Evolutionary conservation across 495 filamentous ascomycete species (phyloP).

Genomic region (Umbilicaria muhlenbergii): DNA sequence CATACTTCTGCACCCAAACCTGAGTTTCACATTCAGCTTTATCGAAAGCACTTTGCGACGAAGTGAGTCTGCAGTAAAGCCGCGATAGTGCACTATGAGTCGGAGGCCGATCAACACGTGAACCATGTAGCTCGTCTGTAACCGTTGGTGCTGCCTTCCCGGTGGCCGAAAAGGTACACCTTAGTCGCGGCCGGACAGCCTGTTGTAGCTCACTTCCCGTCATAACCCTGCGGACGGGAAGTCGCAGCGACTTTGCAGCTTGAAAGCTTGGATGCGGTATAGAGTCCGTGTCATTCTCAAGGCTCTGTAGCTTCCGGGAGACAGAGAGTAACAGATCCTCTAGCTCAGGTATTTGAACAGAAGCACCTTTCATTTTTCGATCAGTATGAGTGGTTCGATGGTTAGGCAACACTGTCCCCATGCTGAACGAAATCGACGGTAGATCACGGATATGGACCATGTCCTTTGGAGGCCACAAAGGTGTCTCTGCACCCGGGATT

Average conservation of each 20-base stretch:
- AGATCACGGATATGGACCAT: conserved; percentile 40
- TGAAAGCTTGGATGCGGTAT: conserved; percentile 9
- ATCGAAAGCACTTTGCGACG: conserved; percentile 65
- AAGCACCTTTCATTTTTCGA: conserved; percentile 35
- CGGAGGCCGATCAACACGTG: neutral
- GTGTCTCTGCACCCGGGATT: conserved; percentile 41
- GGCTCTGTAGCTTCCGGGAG: conserved; percentile 9
- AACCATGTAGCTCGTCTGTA: neutral
- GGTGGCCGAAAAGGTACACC: neutral
- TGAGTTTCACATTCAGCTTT: conserved; percentile 52
- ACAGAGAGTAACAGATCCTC: conserved; percentile 34
- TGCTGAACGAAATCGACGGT: neutral
- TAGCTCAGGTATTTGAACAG: conserved; percentile 20
- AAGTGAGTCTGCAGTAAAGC: conserved; percentile 42
- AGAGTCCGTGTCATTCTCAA: conserved; percentile 22
- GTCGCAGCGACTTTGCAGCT: conserved; percentile 7
- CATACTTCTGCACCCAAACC: conserved; percentile 78
- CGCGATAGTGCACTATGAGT: conserved; percentile 42
- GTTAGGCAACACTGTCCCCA: neutral
- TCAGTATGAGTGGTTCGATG: neutral
- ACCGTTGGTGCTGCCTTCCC: too few species aligned
- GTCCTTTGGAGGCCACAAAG: conserved; percentile 56
- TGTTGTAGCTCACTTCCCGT: conserved; percentile 19
- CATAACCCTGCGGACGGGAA: conserved; percentile 18
- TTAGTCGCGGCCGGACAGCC: conserved; percentile 9